Percentiles rank a stretch among this genome's conserved stretches.
These are phyloP conservation scores for Verticillium albo-atrum DNA, from an alignment of 2,329 filamentous ascomycete genomes.

Conservation along the genomic window DNA sequence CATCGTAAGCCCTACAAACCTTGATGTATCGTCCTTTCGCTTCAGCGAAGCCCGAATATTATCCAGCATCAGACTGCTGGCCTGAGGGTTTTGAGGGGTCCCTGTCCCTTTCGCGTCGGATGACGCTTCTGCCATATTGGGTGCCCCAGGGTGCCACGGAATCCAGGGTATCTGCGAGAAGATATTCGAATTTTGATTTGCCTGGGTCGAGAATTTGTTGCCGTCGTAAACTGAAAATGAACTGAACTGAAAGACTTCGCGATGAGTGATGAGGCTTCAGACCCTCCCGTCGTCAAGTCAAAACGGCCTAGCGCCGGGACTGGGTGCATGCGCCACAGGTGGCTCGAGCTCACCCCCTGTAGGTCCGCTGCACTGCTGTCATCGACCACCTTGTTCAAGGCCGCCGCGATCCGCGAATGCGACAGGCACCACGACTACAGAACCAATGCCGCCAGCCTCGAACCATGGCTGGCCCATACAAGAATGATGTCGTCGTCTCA, in stretches of 20 bases:
- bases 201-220: background rate
- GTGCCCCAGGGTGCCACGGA: background rate
- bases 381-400: background rate
- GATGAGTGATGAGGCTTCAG: background rate
- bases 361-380: background rate
- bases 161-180: too few species aligned
- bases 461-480: conserved; percentile 35
- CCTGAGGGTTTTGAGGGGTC: background rate
- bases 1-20: conserved; percentile 63
- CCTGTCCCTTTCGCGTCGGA: background rate
- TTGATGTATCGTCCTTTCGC: conserved; percentile 60
- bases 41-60: conserved; percentile 53
- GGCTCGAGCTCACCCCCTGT: background rate
- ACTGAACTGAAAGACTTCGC: background rate
- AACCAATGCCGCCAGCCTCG: conserved; percentile 14
- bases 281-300: background rate
- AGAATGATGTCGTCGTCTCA: conserved; percentile 27
- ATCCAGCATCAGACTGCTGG: conserved; percentile 26
- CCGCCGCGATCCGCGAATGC: background rate
- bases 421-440: background rate
- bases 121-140: background rate
- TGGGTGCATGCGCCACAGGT: background rate
- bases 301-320: background rate
- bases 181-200: background rate
- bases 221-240: background rate